Base-by-base conservation (phyloP, 768 basidiomycete species). In the Sutorius australiensis region DNA sequence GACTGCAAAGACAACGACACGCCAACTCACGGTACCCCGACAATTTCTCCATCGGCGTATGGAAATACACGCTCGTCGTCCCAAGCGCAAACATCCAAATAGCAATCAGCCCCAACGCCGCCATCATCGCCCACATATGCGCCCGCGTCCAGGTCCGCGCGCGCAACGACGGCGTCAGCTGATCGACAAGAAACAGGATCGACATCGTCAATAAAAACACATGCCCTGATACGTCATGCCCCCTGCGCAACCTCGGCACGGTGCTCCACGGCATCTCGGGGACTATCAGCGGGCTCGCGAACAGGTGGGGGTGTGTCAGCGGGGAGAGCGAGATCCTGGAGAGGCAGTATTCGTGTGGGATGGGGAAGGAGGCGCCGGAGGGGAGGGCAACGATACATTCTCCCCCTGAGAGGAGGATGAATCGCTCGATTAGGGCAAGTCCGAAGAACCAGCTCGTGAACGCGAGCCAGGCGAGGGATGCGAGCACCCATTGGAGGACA, bases 161-260 rank as follows among this genome's bases (percentile, higher is more conserved):
- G 19, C 71, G 71, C 53, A 87, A 72, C 13, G 83, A 83, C 1
- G 79, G 75, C 16, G 77, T 72, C 31, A 95, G 68, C 68, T 93
- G 89, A 64, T 92, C 84, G 9, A 81, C 77, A 38, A 98, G 78
- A 67, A 97, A 89, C 24, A 95, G 74, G 13, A 79, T 73, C 13
- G 85, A 77, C 75, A 95, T 80, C 3, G 87, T 87, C 57, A 98
- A 78, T 55, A 98, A 78, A 74, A 97, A 98, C 30, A 93, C 76
- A 65, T 98, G 95, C 7, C 95, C 95, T 0, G 92, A 95, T 13
- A 98, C 82, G 62, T 98, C 95, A 66, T 97, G 93, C 0, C 95
- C 95, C 38, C 77, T 80, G 48, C 82, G 78, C 57, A 95, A 72
- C 28, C 87, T 73, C 9, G 93, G 90, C 0, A 71, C 72, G 0